A percentile compares a stretch with the other conserved stretches of the same genome.
Evolutionary conservation across 2,329 filamentous ascomycete species (phyloP).

Genomic region (Colletotrichum endophyticum): DNA sequence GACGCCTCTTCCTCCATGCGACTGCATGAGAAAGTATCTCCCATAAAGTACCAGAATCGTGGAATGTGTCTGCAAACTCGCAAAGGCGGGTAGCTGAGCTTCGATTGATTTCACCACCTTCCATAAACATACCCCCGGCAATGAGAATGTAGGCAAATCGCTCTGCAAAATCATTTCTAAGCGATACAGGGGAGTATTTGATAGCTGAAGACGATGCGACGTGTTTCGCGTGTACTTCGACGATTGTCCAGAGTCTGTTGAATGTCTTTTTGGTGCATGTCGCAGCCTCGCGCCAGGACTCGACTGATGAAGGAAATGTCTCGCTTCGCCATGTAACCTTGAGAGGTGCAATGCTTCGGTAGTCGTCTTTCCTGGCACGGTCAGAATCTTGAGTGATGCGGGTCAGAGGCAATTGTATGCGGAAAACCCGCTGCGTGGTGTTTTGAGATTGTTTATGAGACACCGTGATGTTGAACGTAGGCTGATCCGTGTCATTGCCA

Average conservation of each 20-base stretch:
- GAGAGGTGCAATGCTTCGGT: not conserved
- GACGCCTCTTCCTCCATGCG: no score
- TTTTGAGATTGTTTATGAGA: not conserved
- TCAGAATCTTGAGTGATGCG: not conserved
- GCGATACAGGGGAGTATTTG: not conserved
- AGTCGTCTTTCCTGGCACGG: not conserved
- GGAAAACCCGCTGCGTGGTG: fast-evolving
- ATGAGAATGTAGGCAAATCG: not conserved
- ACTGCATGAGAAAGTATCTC: no score
- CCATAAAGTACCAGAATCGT: no score
- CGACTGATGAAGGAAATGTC: not conserved
- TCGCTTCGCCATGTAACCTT: not conserved
- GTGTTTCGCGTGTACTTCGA: fast-evolving
- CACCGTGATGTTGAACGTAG: not conserved
- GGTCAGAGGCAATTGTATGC: not conserved
- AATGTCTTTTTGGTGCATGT: not conserved
- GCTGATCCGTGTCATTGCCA: not conserved
- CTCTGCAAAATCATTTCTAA: fast-evolving
- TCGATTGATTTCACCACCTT: no score
- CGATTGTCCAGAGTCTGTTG: not conserved
- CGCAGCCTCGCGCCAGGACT: not conserved
- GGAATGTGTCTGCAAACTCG: not conserved
- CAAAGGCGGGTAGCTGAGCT: not conserved
- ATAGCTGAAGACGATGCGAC: not conserved
- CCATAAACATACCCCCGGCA: not conserved